A percentile compares a stretch with the other conserved stretches of the same genome.
Conservation (phyloP, 2,329 filamentous ascomycete genomes). For the Aspergillus tamarii region DNA sequence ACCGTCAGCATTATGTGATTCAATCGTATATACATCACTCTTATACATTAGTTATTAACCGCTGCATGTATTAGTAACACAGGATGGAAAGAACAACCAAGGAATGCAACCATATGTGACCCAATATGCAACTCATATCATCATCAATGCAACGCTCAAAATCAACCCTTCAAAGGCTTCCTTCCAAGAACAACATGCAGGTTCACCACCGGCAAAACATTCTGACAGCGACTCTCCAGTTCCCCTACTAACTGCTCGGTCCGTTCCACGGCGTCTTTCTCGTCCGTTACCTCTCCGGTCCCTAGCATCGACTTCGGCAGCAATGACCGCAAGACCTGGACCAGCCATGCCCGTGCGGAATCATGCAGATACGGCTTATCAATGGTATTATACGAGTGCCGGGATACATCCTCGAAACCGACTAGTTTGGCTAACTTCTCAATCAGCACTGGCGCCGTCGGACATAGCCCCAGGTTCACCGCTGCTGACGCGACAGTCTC, state of each 20-base stretch:
- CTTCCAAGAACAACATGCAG: constrained; percentile 23
- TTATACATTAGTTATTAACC: not conserved
- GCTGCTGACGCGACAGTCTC: constrained; percentile 16
- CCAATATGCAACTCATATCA: not conserved
- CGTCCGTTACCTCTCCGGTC: constrained; percentile 12
- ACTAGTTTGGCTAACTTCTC: constrained; percentile 12
- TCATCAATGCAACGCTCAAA: not conserved
- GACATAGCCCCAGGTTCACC: constrained; percentile 18
- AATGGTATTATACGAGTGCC: constrained; percentile 17
- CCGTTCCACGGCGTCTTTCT: constrained; percentile 9
- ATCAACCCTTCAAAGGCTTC: constrained; percentile 6
- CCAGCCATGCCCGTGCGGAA: constrained; percentile 21
- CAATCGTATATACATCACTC: not conserved
- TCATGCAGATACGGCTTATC: constrained; percentile 18
- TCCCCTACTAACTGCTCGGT: constrained; percentile 18
- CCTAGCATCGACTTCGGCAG: constrained; percentile 20
- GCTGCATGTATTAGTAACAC: not conserved
- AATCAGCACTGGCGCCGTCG: constrained; percentile 16
- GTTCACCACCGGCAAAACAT: constrained; percentile 21
- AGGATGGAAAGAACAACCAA: not conserved
- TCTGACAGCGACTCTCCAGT: constrained; percentile 21
- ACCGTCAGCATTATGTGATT: not conserved
- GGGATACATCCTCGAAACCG: constrained; percentile 15
- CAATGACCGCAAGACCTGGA: constrained; percentile 18
- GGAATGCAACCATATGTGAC: not conserved